Evolutionary conservation across 169 alveolate genomes (phyloP), one percentile per base, ranked within the genome.

Genomic region (Miamiensis avidus): DNA sequence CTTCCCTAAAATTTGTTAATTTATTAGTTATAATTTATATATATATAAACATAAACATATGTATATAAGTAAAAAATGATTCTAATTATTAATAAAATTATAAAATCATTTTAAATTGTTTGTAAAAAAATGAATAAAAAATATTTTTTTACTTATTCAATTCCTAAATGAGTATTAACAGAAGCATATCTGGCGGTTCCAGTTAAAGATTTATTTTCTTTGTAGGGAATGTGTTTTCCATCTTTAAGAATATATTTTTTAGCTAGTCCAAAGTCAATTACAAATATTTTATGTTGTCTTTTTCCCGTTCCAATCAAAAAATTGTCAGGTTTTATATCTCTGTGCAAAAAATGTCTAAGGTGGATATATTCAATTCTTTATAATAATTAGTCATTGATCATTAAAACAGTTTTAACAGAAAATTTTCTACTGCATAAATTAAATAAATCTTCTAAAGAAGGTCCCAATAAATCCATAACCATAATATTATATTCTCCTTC

Each of bases 281-380:
- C 83, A 82, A 87, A 93, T 1, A 95, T 89, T 83, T 86, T 89
- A 82, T 93, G 88, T 1, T 88, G 84, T 31, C 83, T 93, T 77
- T 90, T 90, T 74, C 93, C 94, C 33, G 90, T 85, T 72, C 94
- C 94, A 81, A 93, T 85, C 28, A 88, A 89, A 84, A 95, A 95
- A 87, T 95, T 95, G 64, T 95, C 96, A 6, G 98, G 98, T 76
- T 95, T 95, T 65, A 95, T 89, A 83, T 95, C 98, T 83, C 97
- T 76, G 84, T 95, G 98, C 25, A 91, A 84, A 77, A 95, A 89
- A 11, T 93, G 94, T 81, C 87, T 86, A 65, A 87, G 78, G 88
- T 95, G 98, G 25, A 95, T 81, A 88, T 87, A 91, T 87, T 93
- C 95, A 29, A 95, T 89, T 76, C 98, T 75, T 65, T 86, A 65